A percentile compares a stretch with the other conserved stretches of the same genome.
phyloP scores from a whole-genome alignment of 2,329 filamentous ascomycete genomes.

The Cryphonectria carpinicola region DNA sequence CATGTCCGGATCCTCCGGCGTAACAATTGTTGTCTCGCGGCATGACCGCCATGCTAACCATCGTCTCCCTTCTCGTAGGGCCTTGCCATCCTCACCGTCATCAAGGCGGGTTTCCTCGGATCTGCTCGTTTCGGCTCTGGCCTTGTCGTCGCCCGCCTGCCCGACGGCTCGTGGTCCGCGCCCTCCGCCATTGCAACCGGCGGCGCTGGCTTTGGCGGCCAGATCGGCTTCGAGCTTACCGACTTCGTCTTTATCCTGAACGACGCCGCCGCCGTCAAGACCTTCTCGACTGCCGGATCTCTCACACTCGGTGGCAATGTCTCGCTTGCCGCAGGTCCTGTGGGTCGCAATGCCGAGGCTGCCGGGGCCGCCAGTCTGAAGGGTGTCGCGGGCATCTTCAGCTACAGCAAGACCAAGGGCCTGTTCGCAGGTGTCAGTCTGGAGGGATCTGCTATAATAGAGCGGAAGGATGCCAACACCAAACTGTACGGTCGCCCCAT shows the following conservation, averaged over 20 bases:
- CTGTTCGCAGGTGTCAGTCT: slow-evolving; percentile 94
- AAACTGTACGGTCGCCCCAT: slow-evolving; percentile 87
- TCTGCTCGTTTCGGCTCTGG: slow-evolving; percentile 82
- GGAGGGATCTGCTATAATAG: slow-evolving; percentile 90
- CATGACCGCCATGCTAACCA: slow-evolving; percentile 7
- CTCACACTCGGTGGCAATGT: slow-evolving; percentile 96
- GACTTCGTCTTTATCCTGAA: slow-evolving; percentile 99
- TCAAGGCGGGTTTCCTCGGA: slow-evolving; percentile 86
- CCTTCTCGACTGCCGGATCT: slow-evolving; percentile 90
- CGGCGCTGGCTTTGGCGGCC: slow-evolving; percentile 81
- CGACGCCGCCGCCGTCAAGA: slow-evolving; percentile 84
- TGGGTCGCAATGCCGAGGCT: slow-evolving; percentile 94
- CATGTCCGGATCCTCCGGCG: background rate
- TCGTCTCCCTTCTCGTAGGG: slow-evolving; percentile 50
- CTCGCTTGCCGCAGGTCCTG: slow-evolving; percentile 89
- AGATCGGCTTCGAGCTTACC: slow-evolving; percentile 86
- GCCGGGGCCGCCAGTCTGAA: slow-evolving; percentile 90
- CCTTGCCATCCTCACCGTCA: slow-evolving; percentile 82
- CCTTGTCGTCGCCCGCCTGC: slow-evolving; percentile 77
- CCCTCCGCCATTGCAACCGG: slow-evolving; percentile 80
- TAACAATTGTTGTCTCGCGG: background rate
- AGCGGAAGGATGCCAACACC: slow-evolving; percentile 94
- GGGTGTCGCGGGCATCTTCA: slow-evolving; percentile 90
- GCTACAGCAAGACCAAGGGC: slow-evolving; percentile 97
- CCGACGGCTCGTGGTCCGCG: slow-evolving; percentile 79